Evolutionary conservation across 768 basidiomycete genomes (phyloP), one percentile per base, ranked within the genome.

Genomic region (Imleria badia): DNA sequence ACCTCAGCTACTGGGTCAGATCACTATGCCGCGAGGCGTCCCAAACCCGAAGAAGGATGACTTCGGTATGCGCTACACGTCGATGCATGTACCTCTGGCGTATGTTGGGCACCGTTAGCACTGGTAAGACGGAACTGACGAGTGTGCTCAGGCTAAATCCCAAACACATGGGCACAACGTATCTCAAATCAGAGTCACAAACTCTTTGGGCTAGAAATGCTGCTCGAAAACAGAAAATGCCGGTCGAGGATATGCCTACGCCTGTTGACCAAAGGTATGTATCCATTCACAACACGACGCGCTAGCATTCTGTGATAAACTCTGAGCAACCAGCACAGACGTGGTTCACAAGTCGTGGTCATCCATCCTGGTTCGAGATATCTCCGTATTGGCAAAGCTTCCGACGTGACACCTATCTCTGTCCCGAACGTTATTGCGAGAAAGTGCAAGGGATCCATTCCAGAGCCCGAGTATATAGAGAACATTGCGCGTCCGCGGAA

Each of bases 21-120:
- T 40, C 40, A 55, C 20, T 31, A 91, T 91, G 90, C 90, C 90
- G 55, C 81, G 90, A 70, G 90, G 90, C 54, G 81, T 91, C 44
- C 89, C 91, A 30, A 90, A 89, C 64, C 83, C 81, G 29, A 88
- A 85, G 71, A 81, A 83, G 60, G 89, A 92, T 75, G 91, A 93
- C 61, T 85, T 83, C 52, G 89, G 90, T 15, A 77, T 94, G 77
- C 81, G 84, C 43, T 92, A 87, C 71, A 92, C 92, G 5, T 76
- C 81, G 14, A 94, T 94, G 71, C 78, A 84, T 71, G 90, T 93
- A 11, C 92, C 91, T 29, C 71, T 89, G 55, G 80, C 84, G 86
- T 90, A 64, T 57, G 79, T 69, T 70, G 30, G 26, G 43, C 56
- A 15, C 47, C 52, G 49, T 31, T 19, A 10, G 30, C 6, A 12